Conservation (phyloP, 2,329 filamentous ascomycete genomes). For the Monilinia vaccinii-corymbosi region DNA sequence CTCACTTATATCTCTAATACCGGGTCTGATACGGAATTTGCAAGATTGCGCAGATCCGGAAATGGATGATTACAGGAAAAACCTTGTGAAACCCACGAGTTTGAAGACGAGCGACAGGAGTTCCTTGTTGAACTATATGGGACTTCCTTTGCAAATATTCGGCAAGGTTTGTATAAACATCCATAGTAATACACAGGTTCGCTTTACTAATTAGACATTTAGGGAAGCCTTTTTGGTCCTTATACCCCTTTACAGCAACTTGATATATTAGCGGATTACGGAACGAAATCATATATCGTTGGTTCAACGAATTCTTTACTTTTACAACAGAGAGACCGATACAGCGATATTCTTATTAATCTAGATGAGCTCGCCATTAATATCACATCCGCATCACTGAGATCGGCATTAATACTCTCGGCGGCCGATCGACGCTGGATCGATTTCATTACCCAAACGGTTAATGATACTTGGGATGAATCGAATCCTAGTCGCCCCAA, state of each 20-base stretch:
- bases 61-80: conserved; percentile 73
- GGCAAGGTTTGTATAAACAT: conserved; percentile 53
- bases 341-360: conserved; percentile 94
- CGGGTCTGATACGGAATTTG: conserved; percentile 81
- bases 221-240: conserved; percentile 90
- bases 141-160: conserved; percentile 87
- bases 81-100: conserved; percentile 67
- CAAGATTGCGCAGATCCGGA: conserved; percentile 94
- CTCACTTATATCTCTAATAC: conserved; percentile 89
- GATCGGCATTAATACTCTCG: conserved; percentile 66
- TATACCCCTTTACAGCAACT: conserved; percentile 96
- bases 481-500: conserved; percentile 82
- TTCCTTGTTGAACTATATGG: conserved; percentile 89
- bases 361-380: conserved; percentile 82
- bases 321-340: conserved; percentile 87
- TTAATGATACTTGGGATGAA: conserved; percentile 96
- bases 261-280: conserved; percentile 83
- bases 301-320: conserved; percentile 94
- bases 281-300: conserved; percentile 94
- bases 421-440: conserved; percentile 91
- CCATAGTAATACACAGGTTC: no score
- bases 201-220: neutral
- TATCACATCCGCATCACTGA: conserved; percentile 72
- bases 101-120: conserved; percentile 84
- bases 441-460: conserved; percentile 84